Base-by-base conservation (phyloP, 140 eudicot species). In the Bidens hawaiensis region DNA sequence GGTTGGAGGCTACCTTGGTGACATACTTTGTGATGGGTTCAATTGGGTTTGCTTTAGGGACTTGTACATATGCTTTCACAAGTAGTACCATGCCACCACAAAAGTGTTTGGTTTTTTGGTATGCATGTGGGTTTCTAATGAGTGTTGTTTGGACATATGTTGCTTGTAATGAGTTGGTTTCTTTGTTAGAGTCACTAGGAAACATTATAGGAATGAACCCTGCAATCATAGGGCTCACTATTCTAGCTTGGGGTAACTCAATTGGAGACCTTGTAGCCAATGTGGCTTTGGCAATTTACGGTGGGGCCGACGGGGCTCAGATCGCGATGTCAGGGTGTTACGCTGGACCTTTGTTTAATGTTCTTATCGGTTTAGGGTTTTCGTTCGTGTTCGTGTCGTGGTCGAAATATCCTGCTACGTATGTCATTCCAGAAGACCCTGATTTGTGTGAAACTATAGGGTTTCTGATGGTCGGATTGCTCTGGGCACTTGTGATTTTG, bases 221-320 rank as follows among this genome's bases (percentile, higher is more conserved):
- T 55, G 74, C 89, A 41, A 8, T 38, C 1, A 10, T 87, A 14
- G 93, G 83, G 34, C 70, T 83, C 6, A 87, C 95, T 16, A 78
- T 87, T 12, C 76, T 83, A 28, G 94, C 89, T 14, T 87, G 94
- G 95, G 95, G 95, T 0, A 87, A 87, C 70, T 84, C 94, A 11
- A 26, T 74, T 4, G 95, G 94, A 5, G 95, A 87, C 65, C 53
- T 87, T 38, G 57, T 73, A 0, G 66, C 94, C 2, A 79, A 87
- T 46, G 79, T 76, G 27, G 76, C 86, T 14, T 47, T 87, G 82
- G 95, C 95, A 13, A 15, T 68, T 64, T 61, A 61, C 8, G 95
- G 83, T 5, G 86, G 89, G 9, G 62, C 85, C 4, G 68, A 67
- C 1, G 95, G 95, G 58, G 80, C 79, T 0, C 93, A 79, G 27